phyloP scores from a whole-genome alignment of 2,329 filamentous ascomycete genomes.

The Aspergillus felis region DNA sequence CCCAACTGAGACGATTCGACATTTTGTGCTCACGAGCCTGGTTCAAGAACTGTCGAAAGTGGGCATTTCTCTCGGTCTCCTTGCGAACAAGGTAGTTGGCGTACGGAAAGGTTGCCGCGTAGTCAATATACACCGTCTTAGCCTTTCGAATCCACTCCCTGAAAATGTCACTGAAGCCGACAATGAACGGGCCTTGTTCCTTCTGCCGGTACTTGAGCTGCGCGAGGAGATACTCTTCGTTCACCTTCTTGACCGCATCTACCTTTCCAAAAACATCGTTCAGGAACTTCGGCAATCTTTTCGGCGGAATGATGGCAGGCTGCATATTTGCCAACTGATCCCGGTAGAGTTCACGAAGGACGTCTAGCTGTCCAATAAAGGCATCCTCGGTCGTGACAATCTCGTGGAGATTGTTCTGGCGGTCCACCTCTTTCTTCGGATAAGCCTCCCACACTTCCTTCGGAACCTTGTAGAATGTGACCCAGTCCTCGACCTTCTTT shows the following conservation, averaged over 20 bases:
- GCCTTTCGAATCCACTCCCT: constrained; percentile 98
- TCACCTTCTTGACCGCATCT: constrained; percentile 81
- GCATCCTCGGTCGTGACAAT: constrained; percentile 90
- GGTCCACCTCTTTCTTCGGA: constrained; percentile 81
- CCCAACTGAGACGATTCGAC: constrained; percentile 83
- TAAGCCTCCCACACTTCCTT: constrained; percentile 69
- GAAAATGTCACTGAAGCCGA: constrained; percentile 94
- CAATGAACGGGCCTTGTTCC: constrained; percentile 92
- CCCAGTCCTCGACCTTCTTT: constrained; percentile 76
- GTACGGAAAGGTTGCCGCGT: constrained; percentile 80
- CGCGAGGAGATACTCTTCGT: constrained; percentile 86
- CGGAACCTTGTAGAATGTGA: constrained; percentile 78
- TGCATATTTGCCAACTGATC: constrained; percentile 70
- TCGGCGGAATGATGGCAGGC: constrained; percentile 75
- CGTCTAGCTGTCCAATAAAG: constrained; percentile 84
- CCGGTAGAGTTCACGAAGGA: constrained; percentile 79
- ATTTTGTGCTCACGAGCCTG: constrained; percentile 72
- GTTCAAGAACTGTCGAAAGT: constrained; percentile 84
- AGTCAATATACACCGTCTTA: constrained; percentile 82
- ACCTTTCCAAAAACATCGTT: constrained; percentile 85
- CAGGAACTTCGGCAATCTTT: constrained; percentile 75
- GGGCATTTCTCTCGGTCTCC: constrained; percentile 76
- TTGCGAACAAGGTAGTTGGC: constrained; percentile 79
- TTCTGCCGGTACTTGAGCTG: constrained; percentile 96
- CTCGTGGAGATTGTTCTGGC: constrained; percentile 92